Conservation (phyloP, 306 rosid species). For the Rosa persica region DNA sequence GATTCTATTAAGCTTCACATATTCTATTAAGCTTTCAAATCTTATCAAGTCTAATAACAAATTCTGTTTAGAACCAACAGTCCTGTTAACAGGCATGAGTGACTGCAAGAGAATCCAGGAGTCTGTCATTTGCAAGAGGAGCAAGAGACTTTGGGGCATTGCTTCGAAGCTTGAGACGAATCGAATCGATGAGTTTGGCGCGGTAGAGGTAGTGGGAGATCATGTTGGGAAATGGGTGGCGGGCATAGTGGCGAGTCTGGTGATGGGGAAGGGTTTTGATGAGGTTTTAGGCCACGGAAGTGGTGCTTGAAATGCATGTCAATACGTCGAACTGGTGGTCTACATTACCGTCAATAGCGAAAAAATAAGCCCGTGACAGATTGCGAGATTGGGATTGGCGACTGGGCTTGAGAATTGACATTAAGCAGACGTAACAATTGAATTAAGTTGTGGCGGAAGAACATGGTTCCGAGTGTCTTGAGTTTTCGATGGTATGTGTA, state of each 20-base stretch:
- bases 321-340: conserved; percentile 19
- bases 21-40: too few species aligned
- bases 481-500: too few species aligned
- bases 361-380: too few species aligned
- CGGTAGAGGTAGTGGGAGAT: conserved; percentile 72
- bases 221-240: conserved; percentile 63
- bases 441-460: neutral
- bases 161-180: conserved; percentile 67
- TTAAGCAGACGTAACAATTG: neutral
- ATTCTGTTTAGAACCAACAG: too few species aligned
- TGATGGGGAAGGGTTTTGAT: conserved; percentile 35
- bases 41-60: too few species aligned
- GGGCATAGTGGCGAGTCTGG: conserved; percentile 47
- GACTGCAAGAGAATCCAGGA: conserved; percentile 59
- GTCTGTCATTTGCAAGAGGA: conserved; percentile 41
- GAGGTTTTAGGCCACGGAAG: conserved; percentile 19
- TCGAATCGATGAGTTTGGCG: conserved; percentile 69
- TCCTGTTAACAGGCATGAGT: too few species aligned
- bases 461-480: neutral
- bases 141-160: conserved; percentile 41
- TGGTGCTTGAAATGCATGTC: conserved; percentile 35
- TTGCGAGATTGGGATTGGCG: too few species aligned
- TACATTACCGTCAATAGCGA: neutral
- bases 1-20: too few species aligned
- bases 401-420: too few species aligned